phyloP scores from a whole-genome alignment of 805 yeast species.

The Clavispora santaluciae region DNA sequence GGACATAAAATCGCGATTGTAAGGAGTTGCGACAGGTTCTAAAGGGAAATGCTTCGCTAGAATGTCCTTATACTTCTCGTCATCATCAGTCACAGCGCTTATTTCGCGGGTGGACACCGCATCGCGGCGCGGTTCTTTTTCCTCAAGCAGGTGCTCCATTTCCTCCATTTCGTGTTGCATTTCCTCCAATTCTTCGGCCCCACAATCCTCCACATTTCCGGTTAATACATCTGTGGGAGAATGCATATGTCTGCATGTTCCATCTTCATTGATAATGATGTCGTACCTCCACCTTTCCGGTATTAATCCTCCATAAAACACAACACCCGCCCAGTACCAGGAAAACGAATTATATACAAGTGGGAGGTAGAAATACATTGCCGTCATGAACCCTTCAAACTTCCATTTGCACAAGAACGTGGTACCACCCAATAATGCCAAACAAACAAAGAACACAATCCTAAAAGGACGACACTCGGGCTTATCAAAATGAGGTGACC shows the following conservation, averaged over 20 bases:
- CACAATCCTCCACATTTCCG: conserved; percentile 33
- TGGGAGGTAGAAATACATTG: conserved; percentile 60
- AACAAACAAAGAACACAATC: conserved; percentile 71
- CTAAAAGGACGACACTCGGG: conserved; percentile 80
- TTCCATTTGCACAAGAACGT: conserved; percentile 55
- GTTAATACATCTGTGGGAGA: conserved; percentile 26
- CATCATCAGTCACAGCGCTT: conserved; percentile 9
- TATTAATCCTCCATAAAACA: conserved; percentile 78
- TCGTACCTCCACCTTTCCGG: conserved; percentile 88
- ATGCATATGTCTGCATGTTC: conserved; percentile 16
- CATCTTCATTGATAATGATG: conserved; percentile 48
- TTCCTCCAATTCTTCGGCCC: conserved; percentile 34
- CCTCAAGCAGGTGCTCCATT: conserved; percentile 3
- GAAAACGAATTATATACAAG: conserved; percentile 59
- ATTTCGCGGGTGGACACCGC: not conserved
- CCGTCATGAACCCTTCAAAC: conserved; percentile 50
- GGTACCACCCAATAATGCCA: conserved; percentile 70
- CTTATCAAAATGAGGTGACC: conserved; percentile 88
- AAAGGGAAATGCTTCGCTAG: conserved; percentile 35
- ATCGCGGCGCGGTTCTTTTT: not conserved
- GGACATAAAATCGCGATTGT: conserved; percentile 41
- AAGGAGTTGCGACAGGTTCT: conserved; percentile 29
- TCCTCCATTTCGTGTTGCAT: conserved; percentile 24
- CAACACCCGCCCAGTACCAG: conserved; percentile 79
- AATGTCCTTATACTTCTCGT: conserved; percentile 24